Percentiles rank a stretch among this genome's conserved stretches.
phyloP scores from a whole-genome alignment of 805 yeast genomes.

The Candida sonorensis region DNA sequence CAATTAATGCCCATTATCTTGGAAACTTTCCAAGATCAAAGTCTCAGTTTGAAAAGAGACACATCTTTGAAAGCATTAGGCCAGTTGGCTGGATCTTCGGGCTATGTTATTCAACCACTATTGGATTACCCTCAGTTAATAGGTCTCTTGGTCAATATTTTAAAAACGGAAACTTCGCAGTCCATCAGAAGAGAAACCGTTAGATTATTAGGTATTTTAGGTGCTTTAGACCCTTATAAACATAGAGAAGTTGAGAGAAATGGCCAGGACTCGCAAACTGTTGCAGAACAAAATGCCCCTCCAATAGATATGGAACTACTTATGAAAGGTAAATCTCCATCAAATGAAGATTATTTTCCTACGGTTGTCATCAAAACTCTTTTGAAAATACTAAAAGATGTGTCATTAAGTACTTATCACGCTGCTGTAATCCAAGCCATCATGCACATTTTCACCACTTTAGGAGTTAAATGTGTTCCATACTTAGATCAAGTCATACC shows the following conservation, averaged over 20 bases:
- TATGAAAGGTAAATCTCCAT: conserved; percentile 92
- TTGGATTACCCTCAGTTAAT: conserved; percentile 86
- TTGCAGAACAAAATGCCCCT: conserved; percentile 77
- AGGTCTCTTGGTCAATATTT: conserved; percentile 71
- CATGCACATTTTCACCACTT: conserved; percentile 80
- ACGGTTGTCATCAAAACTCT: conserved; percentile 87
- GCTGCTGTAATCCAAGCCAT: conserved; percentile 92
- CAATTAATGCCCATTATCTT: conserved; percentile 82
- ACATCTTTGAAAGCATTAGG: conserved; percentile 87
- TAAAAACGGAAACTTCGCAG: conserved; percentile 73
- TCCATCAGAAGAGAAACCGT: conserved; percentile 82
- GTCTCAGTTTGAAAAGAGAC: conserved; percentile 79
- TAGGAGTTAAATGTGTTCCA: conserved; percentile 86
- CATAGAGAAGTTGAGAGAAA: conserved; percentile 82
- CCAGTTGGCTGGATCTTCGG: conserved; percentile 83
- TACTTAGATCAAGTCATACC: conserved; percentile 84
- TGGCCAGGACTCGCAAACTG: conserved; percentile 27
- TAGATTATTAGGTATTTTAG: conserved; percentile 81
- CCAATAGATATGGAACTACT: conserved; percentile 84
- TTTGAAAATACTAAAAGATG: conserved; percentile 77
- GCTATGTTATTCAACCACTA: conserved; percentile 91
- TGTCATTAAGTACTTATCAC: conserved; percentile 80
- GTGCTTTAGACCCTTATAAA: conserved; percentile 95
- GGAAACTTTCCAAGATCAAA: conserved; percentile 87
- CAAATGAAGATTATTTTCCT: conserved; percentile 88